Evolutionary conservation across 352 stramenopile species (phyloP).

Genomic region (Phytophthora multivora): DNA sequence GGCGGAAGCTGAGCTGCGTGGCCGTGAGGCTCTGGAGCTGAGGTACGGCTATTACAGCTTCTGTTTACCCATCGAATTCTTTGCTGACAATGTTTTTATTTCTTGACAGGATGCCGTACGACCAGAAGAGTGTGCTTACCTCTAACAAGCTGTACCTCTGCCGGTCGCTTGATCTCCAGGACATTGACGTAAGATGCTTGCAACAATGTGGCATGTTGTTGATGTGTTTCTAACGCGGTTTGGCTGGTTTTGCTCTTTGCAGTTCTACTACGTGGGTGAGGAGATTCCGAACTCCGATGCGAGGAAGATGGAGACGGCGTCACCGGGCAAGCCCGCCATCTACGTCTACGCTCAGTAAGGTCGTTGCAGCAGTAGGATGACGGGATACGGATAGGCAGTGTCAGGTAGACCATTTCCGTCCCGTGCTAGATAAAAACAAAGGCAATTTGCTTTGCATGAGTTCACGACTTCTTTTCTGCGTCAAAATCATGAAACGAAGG

Average conservation of each 20-base stretch:
- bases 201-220: not conserved
- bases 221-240: conserved; percentile 7
- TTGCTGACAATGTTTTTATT: conserved; percentile 17
- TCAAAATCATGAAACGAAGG: conserved; percentile 9
- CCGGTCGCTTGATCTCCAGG: conserved; percentile 89
- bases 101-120: conserved; percentile 89
- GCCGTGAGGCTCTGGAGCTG: conserved; percentile 92
- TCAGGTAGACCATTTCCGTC: conserved; percentile 22
- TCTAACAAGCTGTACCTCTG: conserved; percentile 92
- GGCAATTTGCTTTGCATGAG: conserved; percentile 12
- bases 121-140: conserved; percentile 93
- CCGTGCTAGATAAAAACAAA: conserved; percentile 28
- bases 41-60: conserved; percentile 45
- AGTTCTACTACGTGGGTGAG: conserved; percentile 84
- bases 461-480: not conserved
- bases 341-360: conserved; percentile 67
- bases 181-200: conserved; percentile 57
- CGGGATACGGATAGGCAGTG: conserved; percentile 17
- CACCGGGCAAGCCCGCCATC: conserved; percentile 85
- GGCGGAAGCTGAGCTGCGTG: conserved; percentile 91
- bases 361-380: conserved; percentile 15
- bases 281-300: conserved; percentile 71
- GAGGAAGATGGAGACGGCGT: conserved; percentile 87
- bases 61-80: conserved; percentile 3
- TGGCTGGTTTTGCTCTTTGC: conserved; percentile 9